Evolutionary conservation across 2,329 filamentous ascomycete species (phyloP).

Genomic region (Aureobasidium sp.): DNA sequence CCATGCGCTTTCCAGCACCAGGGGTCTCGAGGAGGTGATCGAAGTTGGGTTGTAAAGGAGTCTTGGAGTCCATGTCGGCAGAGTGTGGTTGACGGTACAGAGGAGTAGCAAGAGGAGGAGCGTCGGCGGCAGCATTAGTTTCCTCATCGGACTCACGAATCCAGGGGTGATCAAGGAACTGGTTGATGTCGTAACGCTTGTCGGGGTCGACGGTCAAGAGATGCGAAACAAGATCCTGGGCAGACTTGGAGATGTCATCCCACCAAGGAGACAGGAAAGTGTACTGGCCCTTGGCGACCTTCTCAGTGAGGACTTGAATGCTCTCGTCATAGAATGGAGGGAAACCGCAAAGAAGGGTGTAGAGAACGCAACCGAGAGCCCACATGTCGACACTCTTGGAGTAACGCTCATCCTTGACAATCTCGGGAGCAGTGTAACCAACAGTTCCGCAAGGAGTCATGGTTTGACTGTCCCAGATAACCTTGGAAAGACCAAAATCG

Average conservation of each 20-base stretch:
- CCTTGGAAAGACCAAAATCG: conserved; percentile 94
- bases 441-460: conserved; percentile 99
- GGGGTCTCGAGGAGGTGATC: conserved; percentile 53
- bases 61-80: conserved; percentile 24
- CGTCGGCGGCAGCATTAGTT: conserved; percentile 60
- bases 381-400: conserved; percentile 99
- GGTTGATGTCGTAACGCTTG: conserved; percentile 84
- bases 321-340: conserved; percentile 98
- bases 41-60: conserved; percentile 44
- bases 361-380: conserved; percentile 93
- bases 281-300: conserved; percentile 93
- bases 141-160: conserved; percentile 64
- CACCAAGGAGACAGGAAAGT: conserved; percentile 98
- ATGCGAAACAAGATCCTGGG: conserved; percentile 89
- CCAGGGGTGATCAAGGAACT: conserved; percentile 95
- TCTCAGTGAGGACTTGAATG: conserved; percentile 93
- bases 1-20: conserved; percentile 56
- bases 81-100: conserved; percentile 50
- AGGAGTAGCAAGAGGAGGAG: conserved; percentile 65
- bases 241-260: conserved; percentile 94
- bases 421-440: conserved; percentile 95
- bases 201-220: conserved; percentile 90
- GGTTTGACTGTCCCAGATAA: conserved; percentile 95
- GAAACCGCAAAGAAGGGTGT: conserved; percentile 94
- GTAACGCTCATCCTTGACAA: conserved; percentile 97